Base-by-base conservation (phyloP, 306 rosid genomes). In the Inga leiocalycina region DNA sequence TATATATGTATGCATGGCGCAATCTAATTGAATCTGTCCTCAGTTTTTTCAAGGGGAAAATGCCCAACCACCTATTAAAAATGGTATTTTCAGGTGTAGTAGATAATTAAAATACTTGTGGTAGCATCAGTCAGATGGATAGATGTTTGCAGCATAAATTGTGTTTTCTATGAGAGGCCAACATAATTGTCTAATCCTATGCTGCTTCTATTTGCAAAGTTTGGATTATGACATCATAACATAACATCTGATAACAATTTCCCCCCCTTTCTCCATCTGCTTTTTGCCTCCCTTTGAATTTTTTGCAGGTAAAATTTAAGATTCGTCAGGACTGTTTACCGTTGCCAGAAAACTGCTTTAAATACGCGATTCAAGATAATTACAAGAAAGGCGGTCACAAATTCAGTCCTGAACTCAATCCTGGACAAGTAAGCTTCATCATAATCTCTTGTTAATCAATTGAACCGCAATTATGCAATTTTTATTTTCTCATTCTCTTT, bases 361-460 rank as follows among this genome's bases (percentile, higher is more conserved):
- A 78, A 75, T 84, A 85, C 46, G 87, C 80, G 35, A 85, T 88
- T 81, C 80, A 20, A 67, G 91, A 80, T 62, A 83, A 85, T 78
- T 88, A 88, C 81, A 87, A 77, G 88, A 85, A 83, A 24, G 61
- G 54, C 71, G 78, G 87, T 49, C 56, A 46, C 78, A 88, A 81
- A 82, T 88, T 88, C 75, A 81, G 69, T 68, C 87, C 89, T 74
- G 91, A 85, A 75, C 91, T 85, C 75, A 88, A 78, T 75, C 51
- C 37, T 27, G 43, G 67, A 81, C 91, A 85, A 76, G 91, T 81
- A 81, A 74, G 80, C 39, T 52, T 83, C 76, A 8, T 61, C 77
- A 71, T 71, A 70, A 65, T 76, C 64, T 82, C 61, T 59, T 10
- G 67, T 20, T 57, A 59, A 32, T 67, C 61, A 71, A 76, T 72